These are phyloP conservation scores for Macrotyloma uniflorum DNA, from an alignment of 306 rosid species.

Conservation along the genomic window DNA sequence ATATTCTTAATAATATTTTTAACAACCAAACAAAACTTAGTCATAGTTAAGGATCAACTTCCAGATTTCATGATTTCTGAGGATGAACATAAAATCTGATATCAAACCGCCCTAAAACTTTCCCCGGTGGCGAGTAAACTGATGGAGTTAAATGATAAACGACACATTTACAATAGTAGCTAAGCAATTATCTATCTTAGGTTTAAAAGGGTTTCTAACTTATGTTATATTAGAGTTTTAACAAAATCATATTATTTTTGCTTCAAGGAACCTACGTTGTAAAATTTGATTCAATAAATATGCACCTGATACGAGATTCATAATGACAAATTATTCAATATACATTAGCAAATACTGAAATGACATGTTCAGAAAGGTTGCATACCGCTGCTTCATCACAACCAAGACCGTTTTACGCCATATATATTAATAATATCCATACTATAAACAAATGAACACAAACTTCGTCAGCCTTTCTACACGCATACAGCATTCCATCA, in stretches of 20 bases:
- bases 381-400: slow-evolving; percentile 25
- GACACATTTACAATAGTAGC: neutral
- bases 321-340: slow-evolving; percentile 28
- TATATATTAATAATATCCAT: slow-evolving; percentile 10
- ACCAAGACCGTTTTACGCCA: slow-evolving; percentile 18
- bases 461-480: slow-evolving; percentile 14
- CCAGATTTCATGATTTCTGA: too few relatives aligned
- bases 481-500: slow-evolving; percentile 39
- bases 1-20: too few relatives aligned
- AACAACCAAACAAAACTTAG: too few relatives aligned
- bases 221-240: neutral
- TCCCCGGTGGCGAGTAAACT: neutral
- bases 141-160: neutral
- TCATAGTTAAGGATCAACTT: too few relatives aligned
- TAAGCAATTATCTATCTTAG: neutral
- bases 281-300: neutral
- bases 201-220: neutral
- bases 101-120: neutral
- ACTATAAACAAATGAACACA: slow-evolving; percentile 23
- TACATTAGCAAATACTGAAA: slow-evolving; percentile 23
- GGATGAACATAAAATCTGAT: too few relatives aligned
- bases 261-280: neutral
- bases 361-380: slow-evolving; percentile 24
- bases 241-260: neutral
- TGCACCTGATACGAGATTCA: neutral